A percentile compares a stretch with the other conserved stretches of the same genome.
phyloP scores from a whole-genome alignment of 495 filamentous ascomycete genomes.

The Glarea lozoyensis region DNA sequence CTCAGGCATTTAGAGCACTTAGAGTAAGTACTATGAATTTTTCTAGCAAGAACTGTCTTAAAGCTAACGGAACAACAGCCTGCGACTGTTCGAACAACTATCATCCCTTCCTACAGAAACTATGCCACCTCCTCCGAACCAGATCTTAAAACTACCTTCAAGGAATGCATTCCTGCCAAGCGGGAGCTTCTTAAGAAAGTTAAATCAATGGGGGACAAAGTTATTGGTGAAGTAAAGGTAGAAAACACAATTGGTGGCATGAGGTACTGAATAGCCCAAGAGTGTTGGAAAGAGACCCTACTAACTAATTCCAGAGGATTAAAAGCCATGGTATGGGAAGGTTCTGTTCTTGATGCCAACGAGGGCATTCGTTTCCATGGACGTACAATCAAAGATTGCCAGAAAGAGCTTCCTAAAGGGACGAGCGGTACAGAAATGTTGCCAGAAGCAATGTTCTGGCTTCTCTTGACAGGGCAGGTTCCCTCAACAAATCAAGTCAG shows the following conservation, averaged over 20 bases:
- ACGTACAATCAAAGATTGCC: slow-evolving; percentile 95
- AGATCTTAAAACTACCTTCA: slow-evolving; percentile 79
- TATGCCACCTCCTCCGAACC: slow-evolving; percentile 71
- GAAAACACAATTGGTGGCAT: slow-evolving; percentile 92
- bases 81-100: slow-evolving; percentile 21
- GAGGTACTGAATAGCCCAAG: slow-evolving; percentile 45
- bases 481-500: slow-evolving; percentile 76
- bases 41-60: neutral
- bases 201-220: slow-evolving; percentile 74
- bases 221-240: slow-evolving; percentile 87
- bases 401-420: slow-evolving; percentile 86
- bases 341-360: slow-evolving; percentile 90
- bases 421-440: slow-evolving; percentile 96
- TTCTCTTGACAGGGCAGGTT: slow-evolving; percentile 87
- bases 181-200: slow-evolving; percentile 85
- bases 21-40: slow-evolving; percentile 35
- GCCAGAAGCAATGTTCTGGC: slow-evolving; percentile 99
- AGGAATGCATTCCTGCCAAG: slow-evolving; percentile 79
- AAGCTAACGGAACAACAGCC: slow-evolving; percentile 20
- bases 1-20: slow-evolving; percentile 39
- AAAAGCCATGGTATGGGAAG: slow-evolving; percentile 98
- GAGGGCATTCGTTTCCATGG: slow-evolving; percentile 99
- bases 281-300: neutral
- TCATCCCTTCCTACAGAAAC: slow-evolving; percentile 28
- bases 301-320: slow-evolving; percentile 49